A percentile compares a stretch with the other conserved stretches of the same genome.
Conservation (phyloP, 2,329 filamentous ascomycete genomes). For the Monosporascus ibericus region DNA sequence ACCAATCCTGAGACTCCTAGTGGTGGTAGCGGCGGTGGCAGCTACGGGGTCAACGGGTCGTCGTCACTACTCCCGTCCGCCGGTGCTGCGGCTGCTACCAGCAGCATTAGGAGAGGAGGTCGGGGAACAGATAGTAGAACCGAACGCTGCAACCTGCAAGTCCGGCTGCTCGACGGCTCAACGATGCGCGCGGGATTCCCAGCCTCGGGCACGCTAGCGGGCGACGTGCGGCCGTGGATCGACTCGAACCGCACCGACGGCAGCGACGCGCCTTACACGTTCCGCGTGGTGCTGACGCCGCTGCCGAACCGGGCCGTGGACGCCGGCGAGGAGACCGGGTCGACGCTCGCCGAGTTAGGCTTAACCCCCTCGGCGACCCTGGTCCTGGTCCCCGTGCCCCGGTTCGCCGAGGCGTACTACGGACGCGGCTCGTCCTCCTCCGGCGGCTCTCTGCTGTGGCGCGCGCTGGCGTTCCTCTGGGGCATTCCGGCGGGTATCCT, state of each 20-base stretch:
- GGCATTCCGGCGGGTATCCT: conserved; percentile 19
- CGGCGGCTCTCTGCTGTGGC: conserved; percentile 21
- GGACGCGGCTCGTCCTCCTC: conserved; percentile 29
- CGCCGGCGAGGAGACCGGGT: conserved; percentile 65
- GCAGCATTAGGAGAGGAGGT: conserved; percentile 7
- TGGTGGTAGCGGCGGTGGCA: too few species aligned
- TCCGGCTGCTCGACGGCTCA: conserved; percentile 78
- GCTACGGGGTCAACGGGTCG: not conserved
- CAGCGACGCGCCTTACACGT: conserved; percentile 63
- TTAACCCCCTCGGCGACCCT: conserved; percentile 76
- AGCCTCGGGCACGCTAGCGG: conserved; percentile 53
- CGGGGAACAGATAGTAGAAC: too few species aligned
- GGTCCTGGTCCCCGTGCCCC: conserved; percentile 66
- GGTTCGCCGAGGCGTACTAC: conserved; percentile 20
- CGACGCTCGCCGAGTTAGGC: conserved; percentile 58
- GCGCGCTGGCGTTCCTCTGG: conserved; percentile 9
- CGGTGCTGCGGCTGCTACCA: not conserved
- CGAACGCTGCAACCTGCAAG: conserved; percentile 57
- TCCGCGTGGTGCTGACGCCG: conserved; percentile 78
- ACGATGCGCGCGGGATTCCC: conserved; percentile 70
- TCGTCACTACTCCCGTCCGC: not conserved
- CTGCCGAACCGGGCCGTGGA: conserved; percentile 69
- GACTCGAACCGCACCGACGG: conserved; percentile 33
- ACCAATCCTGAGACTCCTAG: too few species aligned
- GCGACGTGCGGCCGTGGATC: conserved; percentile 71